Percentiles rank a stretch among this genome's conserved stretches.
phyloP scores from a whole-genome alignment of 2,329 filamentous ascomycete genomes.

The Botryosphaeria agaves region DNA sequence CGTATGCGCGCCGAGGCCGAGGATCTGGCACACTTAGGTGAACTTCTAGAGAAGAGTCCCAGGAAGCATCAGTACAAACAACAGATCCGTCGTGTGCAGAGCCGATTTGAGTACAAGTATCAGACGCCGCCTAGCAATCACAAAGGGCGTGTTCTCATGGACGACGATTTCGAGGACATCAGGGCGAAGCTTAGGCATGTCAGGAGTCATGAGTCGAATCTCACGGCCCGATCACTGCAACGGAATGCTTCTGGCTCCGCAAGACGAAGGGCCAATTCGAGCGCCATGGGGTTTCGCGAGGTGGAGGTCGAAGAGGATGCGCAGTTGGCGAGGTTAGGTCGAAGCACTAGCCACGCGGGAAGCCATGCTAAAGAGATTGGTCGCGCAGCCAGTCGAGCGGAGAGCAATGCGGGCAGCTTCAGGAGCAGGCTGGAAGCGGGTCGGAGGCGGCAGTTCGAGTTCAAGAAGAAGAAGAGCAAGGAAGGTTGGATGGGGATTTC shows the following conservation, averaged over 20 bases:
- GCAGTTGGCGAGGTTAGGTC: slow-evolving; percentile 12
- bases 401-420: slow-evolving; percentile 1
- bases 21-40: slow-evolving; percentile 22
- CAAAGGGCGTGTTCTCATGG: slow-evolving; percentile 7
- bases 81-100: slow-evolving; percentile 5
- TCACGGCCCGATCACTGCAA: neutral
- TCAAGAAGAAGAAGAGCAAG: slow-evolving; percentile 1
- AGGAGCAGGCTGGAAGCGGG: slow-evolving; percentile 1
- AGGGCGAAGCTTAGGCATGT: neutral
- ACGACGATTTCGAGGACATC: slow-evolving; percentile 1
- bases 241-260: slow-evolving; percentile 4
- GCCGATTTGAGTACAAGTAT: slow-evolving; percentile 5
- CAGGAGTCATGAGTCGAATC: slow-evolving; percentile 1
- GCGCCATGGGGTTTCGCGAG: slow-evolving; percentile 17
- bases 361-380: neutral
- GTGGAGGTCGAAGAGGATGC: slow-evolving; percentile 18
- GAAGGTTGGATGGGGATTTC: slow-evolving; percentile 3
- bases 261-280: slow-evolving; percentile 9
- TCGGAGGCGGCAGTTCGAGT: neutral
- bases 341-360: neutral
- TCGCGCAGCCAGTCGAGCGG: slow-evolving; percentile 1
- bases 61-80: slow-evolving; percentile 18
- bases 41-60: slow-evolving; percentile 25
- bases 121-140: slow-evolving; percentile 9
- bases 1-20: slow-evolving; percentile 23